Evolutionary conservation across 2,329 filamentous ascomycete species (phyloP).

Genomic region (Fusarium fujikuroi): DNA sequence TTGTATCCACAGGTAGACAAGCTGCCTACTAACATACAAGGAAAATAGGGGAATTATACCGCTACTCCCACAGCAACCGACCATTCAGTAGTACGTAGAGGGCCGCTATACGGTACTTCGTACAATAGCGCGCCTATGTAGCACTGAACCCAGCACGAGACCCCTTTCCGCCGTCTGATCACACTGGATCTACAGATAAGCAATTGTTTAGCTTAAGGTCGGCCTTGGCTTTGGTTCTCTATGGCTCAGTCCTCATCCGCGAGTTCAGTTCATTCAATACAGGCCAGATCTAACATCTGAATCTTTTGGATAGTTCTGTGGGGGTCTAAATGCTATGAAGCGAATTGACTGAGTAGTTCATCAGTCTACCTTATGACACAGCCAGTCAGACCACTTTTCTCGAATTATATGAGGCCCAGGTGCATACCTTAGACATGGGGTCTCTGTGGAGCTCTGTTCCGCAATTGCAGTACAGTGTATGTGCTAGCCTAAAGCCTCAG

Average conservation of each 20-base stretch:
- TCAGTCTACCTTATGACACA: background rate
- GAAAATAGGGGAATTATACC: slow-evolving; percentile 6
- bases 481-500: slow-evolving; percentile 10
- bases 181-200: background rate
- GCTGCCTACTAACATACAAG: background rate
- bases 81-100: background rate
- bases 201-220: slow-evolving; percentile 1
- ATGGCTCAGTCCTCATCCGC: background rate
- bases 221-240: slow-evolving; percentile 1
- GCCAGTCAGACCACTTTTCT: background rate
- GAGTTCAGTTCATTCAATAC: background rate
- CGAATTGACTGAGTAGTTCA: background rate
- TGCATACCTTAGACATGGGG: background rate
- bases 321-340: slow-evolving; percentile 3
- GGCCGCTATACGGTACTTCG: background rate
- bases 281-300: background rate
- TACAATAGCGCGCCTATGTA: slow-evolving; percentile 9
- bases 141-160: background rate
- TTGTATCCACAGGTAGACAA: slow-evolving; percentile 6
- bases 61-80: slow-evolving; percentile 22
- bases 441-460: background rate
- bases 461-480: background rate
- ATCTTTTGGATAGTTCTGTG: background rate
- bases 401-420: background rate
- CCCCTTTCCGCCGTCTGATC: slow-evolving; percentile 21